A percentile compares a stretch with the other conserved stretches of the same genome.
Conservation (phyloP, 176 grass and related monocot genomes). For the maize (Zea mays) region Zm-B73-REFERENCE-NAM-5.0 NC_050097.1:8735501-8736000, state of each 20-base stretch:
- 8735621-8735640: constrained; percentile 28
- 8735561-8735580: constrained; percentile 82
- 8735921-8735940: not conserved
- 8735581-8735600: constrained; percentile 98
- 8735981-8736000: too few relatives aligned
- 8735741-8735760: constrained; percentile 84
- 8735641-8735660: constrained; percentile 17
- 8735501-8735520: constrained; percentile 85
- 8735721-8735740: constrained; percentile 98
- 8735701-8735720: constrained; percentile 96
- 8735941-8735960: too few relatives aligned
- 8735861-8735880: constrained; percentile 6
- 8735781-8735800: constrained; percentile 83
- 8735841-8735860: not conserved
- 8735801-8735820: constrained; percentile 4
- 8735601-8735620: constrained; percentile 80
- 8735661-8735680: constrained; percentile 22
- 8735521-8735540: constrained; percentile 74
- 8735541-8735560: constrained; percentile 64
- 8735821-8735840: constrained; percentile 2
- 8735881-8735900: not conserved
- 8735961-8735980: too few relatives aligned
- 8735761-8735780: constrained; percentile 94
- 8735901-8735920: not conserved
- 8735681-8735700: constrained; percentile 40